Base-by-base conservation (phyloP, 331 rosid genomes). In the Pyrus hybrid region DNA sequence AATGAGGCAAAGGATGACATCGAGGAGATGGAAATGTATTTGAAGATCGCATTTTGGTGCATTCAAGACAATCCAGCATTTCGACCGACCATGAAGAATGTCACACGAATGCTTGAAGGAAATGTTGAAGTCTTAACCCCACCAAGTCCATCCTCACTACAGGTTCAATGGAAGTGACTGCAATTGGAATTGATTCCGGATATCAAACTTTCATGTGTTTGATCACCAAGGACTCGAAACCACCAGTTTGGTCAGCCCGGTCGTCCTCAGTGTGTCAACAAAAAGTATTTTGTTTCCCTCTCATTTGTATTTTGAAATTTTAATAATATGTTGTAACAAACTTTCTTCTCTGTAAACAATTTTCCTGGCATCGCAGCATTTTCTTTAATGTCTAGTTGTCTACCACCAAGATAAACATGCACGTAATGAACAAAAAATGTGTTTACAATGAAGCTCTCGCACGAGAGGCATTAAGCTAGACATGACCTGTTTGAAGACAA, bases 41-140 rank as follows among this genome's bases (percentile, higher is more conserved):
- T 56, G 26, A 49, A 4, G 56, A 16, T 49, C 1, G 20, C 56
- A 17, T 49, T 49, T 49, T 16, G 56, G 61, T n/a, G 61, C 61
- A 56, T 56, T 56, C 61, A 56, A n/a, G 61, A 56, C 21, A 2
- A 54, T 20, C n/a, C 56, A 17, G 20, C 20, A 49, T 16, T 49
- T 9, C 47, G 47, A 41, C 47, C 47, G 0, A 41, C 13, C 47
- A 41, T 41, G 47, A 41, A 41, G 43, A 53, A 75, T 30, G 73
- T 33, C 11, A 29, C 5, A 6, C 57, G 54, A 8, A 66, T 66
- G 79, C 70, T 75, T 60, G 79, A 75, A 53, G 79, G 79, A 75
- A 29, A 4, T 51, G 56, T 53, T 22, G 67, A 75, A 66, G 73
- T 66, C 57, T 22, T 33, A 66, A 9, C 14, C 33, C 72, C 35